phyloP scores from a whole-genome alignment of 805 yeast species.

The Ogataea ganodermae region DNA sequence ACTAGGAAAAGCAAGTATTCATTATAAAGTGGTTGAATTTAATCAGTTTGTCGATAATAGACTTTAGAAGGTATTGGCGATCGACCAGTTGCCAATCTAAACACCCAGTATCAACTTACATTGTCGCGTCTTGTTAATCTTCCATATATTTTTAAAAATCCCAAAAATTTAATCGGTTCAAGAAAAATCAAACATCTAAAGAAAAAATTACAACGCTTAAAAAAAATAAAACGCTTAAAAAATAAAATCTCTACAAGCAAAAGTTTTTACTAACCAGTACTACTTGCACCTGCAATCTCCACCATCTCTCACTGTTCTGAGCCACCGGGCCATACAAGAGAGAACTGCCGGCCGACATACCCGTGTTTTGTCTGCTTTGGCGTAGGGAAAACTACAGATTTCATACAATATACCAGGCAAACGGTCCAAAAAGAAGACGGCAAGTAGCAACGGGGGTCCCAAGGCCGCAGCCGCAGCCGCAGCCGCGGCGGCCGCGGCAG shows the following conservation, averaged over 20 bases:
- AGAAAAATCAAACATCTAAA: neutral
- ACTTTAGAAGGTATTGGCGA: too few species aligned
- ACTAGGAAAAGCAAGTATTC: neutral
- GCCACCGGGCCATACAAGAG: neutral
- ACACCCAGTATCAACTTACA: neutral
- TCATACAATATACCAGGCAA: conserved; percentile 17
- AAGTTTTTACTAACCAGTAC: neutral
- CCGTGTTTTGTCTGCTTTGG: neutral
- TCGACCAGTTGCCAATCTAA: too few species aligned
- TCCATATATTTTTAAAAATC: neutral
- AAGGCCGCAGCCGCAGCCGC: neutral
- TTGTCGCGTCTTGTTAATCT: neutral
- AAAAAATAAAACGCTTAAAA: too few species aligned
- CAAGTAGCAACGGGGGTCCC: conserved; percentile 10
- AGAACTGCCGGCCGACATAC: neutral
- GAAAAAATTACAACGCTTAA: neutral
- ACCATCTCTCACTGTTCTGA: too few species aligned
- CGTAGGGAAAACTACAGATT: neutral
- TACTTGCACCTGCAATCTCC: neutral
- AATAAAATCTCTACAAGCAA: neutral
- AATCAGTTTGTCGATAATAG: too few species aligned
- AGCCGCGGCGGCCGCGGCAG: neutral
- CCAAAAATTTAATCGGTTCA: neutral
- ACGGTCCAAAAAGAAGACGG: conserved; percentile 10
- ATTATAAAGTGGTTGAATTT: too few species aligned